Conservation (phyloP, 371 early-diverging fungal species). For the Smittium mucronatum region DNA sequence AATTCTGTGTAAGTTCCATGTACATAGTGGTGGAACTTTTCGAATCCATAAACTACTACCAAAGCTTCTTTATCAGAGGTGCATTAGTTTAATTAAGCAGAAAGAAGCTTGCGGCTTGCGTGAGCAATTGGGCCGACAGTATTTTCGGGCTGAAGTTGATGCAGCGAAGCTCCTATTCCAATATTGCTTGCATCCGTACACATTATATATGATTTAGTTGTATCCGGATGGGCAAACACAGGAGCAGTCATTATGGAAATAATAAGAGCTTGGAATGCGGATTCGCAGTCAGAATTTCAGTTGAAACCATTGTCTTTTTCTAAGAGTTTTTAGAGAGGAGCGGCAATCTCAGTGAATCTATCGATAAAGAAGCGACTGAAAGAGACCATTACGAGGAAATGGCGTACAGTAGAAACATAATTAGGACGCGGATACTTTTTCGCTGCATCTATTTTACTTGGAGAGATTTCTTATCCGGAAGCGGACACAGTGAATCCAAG, state of each 20-base stretch:
- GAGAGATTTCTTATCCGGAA: neutral
- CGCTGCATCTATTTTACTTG: neutral
- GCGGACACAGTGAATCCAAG: neutral
- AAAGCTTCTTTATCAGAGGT: neutral
- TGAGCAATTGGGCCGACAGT: neutral
- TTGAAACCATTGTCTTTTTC: neutral
- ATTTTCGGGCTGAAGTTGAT: neutral
- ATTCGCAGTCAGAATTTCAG: neutral
- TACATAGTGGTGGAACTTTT: neutral
- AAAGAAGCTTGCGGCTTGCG: neutral
- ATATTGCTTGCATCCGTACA: neutral
- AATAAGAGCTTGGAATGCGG: neutral
- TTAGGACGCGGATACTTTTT: neutral
- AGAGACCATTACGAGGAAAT: neutral
- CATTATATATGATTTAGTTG: neutral
- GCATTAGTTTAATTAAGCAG: neutral
- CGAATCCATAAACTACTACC: neutral
- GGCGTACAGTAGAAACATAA: neutral
- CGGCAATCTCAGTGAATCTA: neutral
- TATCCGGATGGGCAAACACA: neutral
- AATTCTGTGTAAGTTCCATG: neutral
- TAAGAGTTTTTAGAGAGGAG: neutral
- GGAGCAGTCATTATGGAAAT: neutral
- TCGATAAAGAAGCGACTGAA: neutral
- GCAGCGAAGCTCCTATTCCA: neutral